Evolutionary conservation across 441 rosid species (phyloP), one percentile per base, ranked within the genome.

Genomic region (Pelargonium myrrhifolium): DNA sequence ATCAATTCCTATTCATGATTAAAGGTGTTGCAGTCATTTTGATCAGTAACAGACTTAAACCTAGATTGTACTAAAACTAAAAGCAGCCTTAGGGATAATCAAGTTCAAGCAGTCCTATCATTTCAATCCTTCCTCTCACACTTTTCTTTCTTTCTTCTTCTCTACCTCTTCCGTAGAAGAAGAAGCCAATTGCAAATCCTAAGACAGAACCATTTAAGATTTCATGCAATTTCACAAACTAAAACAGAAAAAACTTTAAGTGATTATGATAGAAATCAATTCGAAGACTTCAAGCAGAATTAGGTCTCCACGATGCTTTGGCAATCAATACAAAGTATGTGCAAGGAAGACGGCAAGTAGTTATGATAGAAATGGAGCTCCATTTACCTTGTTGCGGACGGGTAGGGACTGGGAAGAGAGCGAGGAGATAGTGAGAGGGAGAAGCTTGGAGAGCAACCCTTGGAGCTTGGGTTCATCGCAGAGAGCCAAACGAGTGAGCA

Each of bases 391-490:
- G 84, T 83, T 86, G 56, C 96, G 93, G 66, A 93, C 84, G 67
- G 74, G 63, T 1, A 81, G 47, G 62, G 98, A 87, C 17, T 73
- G 67, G 17, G 93, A 76, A 14, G 97, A 89, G 61, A 93, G 87
- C 26, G 96, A 85, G 51, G 96, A 86, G 67, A 90, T 78, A 20
- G 96, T 78, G 58, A 86, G 83, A 2, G 97, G 97, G 20, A 90
- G 96, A 67, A 90, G 92, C 72, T 83, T 90, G 11, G 90, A 79
- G 71, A 93, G 85, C 62, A 93, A 82, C 61, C 82, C 40, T 72
- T 89, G 72, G 75, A 93, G 93, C 65, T 89, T 90, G 49, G 96
- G 82, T 73, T 93, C 98, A 65, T 90, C 97, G 72, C 96, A 90
- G 39, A 90, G 88, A 45, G 98, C 97, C 71, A 90, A 75, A 60